A percentile compares a stretch with the other conserved stretches of the same genome.
phyloP scores from a whole-genome alignment of 2,329 filamentous ascomycete genomes.

The Fusarium sp. region DNA sequence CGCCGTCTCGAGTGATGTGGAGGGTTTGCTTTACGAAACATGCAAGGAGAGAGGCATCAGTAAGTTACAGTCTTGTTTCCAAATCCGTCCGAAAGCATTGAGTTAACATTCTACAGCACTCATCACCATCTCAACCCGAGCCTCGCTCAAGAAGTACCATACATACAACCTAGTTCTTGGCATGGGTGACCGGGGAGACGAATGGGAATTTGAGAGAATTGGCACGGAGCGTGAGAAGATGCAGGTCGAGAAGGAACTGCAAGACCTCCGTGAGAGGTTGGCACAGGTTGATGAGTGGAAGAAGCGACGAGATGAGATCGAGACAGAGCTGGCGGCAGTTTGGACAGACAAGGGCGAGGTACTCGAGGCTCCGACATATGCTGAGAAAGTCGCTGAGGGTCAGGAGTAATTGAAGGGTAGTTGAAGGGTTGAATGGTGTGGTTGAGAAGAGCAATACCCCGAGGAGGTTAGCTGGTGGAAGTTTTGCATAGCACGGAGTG shows the following conservation, averaged over 20 bases:
- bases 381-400: slow-evolving; percentile 27
- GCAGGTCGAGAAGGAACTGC: slow-evolving; percentile 90
- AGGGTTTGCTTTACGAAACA: slow-evolving; percentile 91
- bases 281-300: slow-evolving; percentile 89
- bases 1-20: slow-evolving; percentile 93
- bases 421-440: slow-evolving; percentile 9
- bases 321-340: slow-evolving; percentile 78
- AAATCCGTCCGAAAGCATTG: neutral
- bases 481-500: slow-evolving; percentile 21
- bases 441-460: slow-evolving; percentile 19
- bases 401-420: slow-evolving; percentile 28
- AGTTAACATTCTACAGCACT: slow-evolving; percentile 68
- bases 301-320: slow-evolving; percentile 81
- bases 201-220: slow-evolving; percentile 94
- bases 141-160: slow-evolving; percentile 95
- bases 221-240: slow-evolving; percentile 94
- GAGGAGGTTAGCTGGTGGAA: slow-evolving; percentile 2
- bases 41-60: slow-evolving; percentile 95
- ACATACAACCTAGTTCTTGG: slow-evolving; percentile 90
- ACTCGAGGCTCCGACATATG: slow-evolving; percentile 63
- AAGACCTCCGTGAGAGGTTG: slow-evolving; percentile 83
- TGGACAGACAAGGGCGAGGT: slow-evolving; percentile 68
- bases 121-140: slow-evolving; percentile 95
- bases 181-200: slow-evolving; percentile 81
- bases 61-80: slow-evolving; percentile 60